Base-by-base conservation (phyloP, 129 eudicot species). In the Lonicera japonica region DNA sequence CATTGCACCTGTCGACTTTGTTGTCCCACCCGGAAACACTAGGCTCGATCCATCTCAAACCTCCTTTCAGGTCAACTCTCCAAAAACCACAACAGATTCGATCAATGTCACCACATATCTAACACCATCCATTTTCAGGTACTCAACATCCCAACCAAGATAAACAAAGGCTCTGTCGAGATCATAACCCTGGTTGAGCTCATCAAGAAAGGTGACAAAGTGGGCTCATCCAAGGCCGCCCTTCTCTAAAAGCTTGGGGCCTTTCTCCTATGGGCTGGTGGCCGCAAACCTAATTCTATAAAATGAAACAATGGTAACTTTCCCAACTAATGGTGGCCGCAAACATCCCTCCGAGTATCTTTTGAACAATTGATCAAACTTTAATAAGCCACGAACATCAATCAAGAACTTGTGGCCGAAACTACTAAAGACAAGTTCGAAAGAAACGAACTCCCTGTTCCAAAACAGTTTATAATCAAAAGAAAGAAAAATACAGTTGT, bases 371-470 rank as follows among this genome's bases (percentile, higher is more conserved):
- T 29, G 36, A 43, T 43, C 50, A 43, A 14, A 4, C 50, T 2
- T 45, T n/a, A n/a, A n/a, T n/a, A n/a, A n/a, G n/a, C n/a, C n/a
- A n/a, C n/a, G n/a, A n/a, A n/a, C n/a, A n/a, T n/a, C n/a, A n/a
- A n/a, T n/a, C n/a, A 40, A 45, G 36, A 22, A 11, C 50, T 18
- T 14, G 63, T 23, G 17, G 68, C 24, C n/a, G 41, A 24, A 61
- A 58, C 25, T 66, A 83, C 50, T 80, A 84, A 66, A 90, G 92
- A 74, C 88, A 83, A 66, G 79, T 86, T 18, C 84, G 73, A 60
- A 90, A 90, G 78, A 86, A 83, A 17, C 91, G 91, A 69, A 90
- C 73, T 53, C 86, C 92, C 97, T 90, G 84, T 64, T 51, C 46
- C 60, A 71, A 12, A 38, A 21, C 14, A 54, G 41, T 7, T 50